Base-by-base conservation (phyloP, 495 filamentous ascomycete genomes). In the Diplogelasinospora grovesii region DNA sequence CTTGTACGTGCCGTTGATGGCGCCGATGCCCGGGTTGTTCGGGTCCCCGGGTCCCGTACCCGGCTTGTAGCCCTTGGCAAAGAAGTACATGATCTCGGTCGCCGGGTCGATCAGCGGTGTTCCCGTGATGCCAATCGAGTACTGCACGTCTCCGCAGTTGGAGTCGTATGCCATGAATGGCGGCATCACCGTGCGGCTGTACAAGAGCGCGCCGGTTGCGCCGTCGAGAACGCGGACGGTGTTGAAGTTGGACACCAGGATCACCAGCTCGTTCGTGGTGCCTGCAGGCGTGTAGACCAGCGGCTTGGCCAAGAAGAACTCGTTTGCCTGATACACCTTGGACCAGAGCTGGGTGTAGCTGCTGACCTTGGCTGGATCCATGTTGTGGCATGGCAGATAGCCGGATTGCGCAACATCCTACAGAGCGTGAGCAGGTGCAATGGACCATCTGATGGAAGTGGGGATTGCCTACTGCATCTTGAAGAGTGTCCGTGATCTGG, bases 81-180 rank as follows among this genome's bases (percentile, higher is more conserved):
- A 66, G 14, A 71, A 39, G 37, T 65, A 73, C 61, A 63, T 62
- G 26, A 63, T 62, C 5, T 63, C 60, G 0, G 68, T 63, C 10
- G 41, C 57, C 0, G 68, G 68, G 48, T 75, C 71, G 29, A 75
- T 74, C 13, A 73, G 61, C n/a, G 63, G 63, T 3, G 67, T 71
- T 0, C 56, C 62, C 18, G 59, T 73, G 33, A 72, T 60, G 3
- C 71, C 71, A 30, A 75, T 56, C 14, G 53, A 53, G 39, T 61
- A 52, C 2, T 53, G 53, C 24, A 74, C 68, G 45, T 74, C 71
- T 19, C 61, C 60, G 41, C 71, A 75, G 45, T 63, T 50, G 8
- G 64, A 48, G 44, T 71, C 71, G 1, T 50, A 52, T 9, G 60
- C 53, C 19, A 69, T 46, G 48, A 73, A 73, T 1, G 71, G 71